Conservation (phyloP, 257 asterid species). For the Eucommia ulmoides region DNA sequence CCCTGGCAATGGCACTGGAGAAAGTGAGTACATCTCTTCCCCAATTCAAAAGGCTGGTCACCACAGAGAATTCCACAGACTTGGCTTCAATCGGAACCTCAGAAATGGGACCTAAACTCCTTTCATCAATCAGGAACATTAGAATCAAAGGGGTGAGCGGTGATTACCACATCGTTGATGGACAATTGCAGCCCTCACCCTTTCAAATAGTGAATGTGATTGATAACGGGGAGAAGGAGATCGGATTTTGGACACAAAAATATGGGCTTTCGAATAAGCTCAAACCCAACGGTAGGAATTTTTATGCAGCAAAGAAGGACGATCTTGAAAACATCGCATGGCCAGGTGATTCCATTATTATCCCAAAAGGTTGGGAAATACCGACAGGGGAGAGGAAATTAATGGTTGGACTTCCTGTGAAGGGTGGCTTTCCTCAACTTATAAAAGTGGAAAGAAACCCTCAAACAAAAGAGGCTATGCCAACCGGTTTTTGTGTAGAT, state of each 20-base stretch:
- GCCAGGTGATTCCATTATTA: slow-evolving; percentile 24
- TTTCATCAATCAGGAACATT: slow-evolving; percentile 13
- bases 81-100: slow-evolving; percentile 6
- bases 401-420: slow-evolving; percentile 29
- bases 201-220: slow-evolving; percentile 26
- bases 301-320: slow-evolving; percentile 5
- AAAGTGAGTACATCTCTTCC: slow-evolving; percentile 1
- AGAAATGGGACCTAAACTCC: slow-evolving; percentile 18
- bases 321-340: slow-evolving; percentile 19
- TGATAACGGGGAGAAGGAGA: slow-evolving; percentile 10
- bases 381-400: slow-evolving; percentile 27
- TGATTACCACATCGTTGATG: slow-evolving; percentile 13
- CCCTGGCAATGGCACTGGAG: slow-evolving; percentile 40
- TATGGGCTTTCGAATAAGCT: slow-evolving; percentile 9
- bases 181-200: slow-evolving; percentile 19
- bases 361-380: slow-evolving; percentile 42
- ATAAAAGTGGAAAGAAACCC: slow-evolving; percentile 6
- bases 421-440: slow-evolving; percentile 6
- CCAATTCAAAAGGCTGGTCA: slow-evolving; percentile 1
- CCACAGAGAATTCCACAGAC: slow-evolving; percentile 3
- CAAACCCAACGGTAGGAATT: slow-evolving; percentile 1
- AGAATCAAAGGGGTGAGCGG: slow-evolving; percentile 32
- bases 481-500: not conserved
- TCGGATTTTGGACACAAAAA: slow-evolving; percentile 27
- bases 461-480: not conserved